Evolutionary conservation across 202 grass and related monocot genomes (phyloP), one percentile per base, ranked within the genome.

Genomic region (Saccharum hybrid): DNA sequence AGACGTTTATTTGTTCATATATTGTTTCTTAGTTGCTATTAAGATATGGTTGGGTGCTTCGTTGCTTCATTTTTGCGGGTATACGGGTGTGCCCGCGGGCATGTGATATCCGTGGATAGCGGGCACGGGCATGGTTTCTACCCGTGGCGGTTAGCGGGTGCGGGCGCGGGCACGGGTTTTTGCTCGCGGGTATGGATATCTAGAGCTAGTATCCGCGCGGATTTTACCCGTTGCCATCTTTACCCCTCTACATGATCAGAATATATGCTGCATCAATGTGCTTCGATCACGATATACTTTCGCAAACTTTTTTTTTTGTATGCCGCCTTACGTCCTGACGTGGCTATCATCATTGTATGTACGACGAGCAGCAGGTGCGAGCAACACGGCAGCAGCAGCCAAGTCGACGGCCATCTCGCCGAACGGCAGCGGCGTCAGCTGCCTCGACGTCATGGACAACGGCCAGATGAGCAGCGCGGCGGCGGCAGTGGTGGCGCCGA

Each of bases 371-470:
- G 63, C 62, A 69, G 84, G 62, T 61, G 77, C 77, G 13, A 81
- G 82, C 16, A 71, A 84, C 37, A 74, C 60, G 12, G 63, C 74
- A 11, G 85, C 90, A 57, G 88, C 65, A 26, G 26, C 26, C 4
- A 86, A 72, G 45, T 82, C 67, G 61, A 79, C 77, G 23, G 88
- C 86, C 40, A 78, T 81, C 79, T 92, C 92, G 22, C 70, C 76
- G 11, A 76, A 87, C 82, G 19, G 88, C 77, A 22, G 89, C 67
- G 73, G 71, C 73, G 48, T 92, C 66, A 82, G 86, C 83, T 85
- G 76, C 83, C 85, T 90, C 61, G 91, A 80, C 30, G 79, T 82
- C 68, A 65, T 91, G 72, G 76, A 93, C 85, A 68, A 73, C 49
- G 81, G 75, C 34, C 88, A 85, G 86, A 54, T 77, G 71, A 86